Evolutionary conservation across 495 filamentous ascomycete species (phyloP), one percentile per base, ranked within the genome.

Genomic region (Aspergillus hancockii): DNA sequence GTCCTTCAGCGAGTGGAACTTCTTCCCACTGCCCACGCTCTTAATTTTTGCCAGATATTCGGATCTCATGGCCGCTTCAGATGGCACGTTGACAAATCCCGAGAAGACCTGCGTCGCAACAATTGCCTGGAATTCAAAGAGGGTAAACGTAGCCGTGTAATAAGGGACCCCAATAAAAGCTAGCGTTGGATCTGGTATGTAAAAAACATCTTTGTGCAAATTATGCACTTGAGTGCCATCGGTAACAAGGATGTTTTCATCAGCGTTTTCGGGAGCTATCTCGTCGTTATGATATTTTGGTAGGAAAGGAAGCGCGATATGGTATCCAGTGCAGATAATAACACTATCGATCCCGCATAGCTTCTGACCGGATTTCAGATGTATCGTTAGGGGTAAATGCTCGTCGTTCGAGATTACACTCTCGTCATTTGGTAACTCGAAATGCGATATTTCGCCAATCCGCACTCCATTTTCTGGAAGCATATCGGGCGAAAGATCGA

Each of bases 171-270:
- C 86, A 8, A 89, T 71, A 61, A 89, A 88, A 0, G 77, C 77
- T 14, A 89, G 64, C 0, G 84, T 81, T 0, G 86, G 84, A 54
- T 88, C 85, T 0, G 80, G 77, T 45, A 88, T 88, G 62, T 86
- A 89, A 63, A 88, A 88, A 3, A 88, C 82, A 59, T 89, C 85
- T 41, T 82, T 81, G 69, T 88, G 82, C 5, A 89, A 61, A 62
- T 90, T 89, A 64, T 89, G 85, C n/a, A 85, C 65, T 64, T 84
- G 85, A 3, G 74, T 79, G 0, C 87, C 87, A 55, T 88, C 83
- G 0, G 87, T 88, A 1, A 89, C 79, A 4, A 90, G 64, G 0
- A 82, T 66, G 4, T 67, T 76, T 3, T 84, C 77, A 46, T 74
- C 69, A 0, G 84, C 79, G 0, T 79, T 60, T 6, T 71, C 60